These are phyloP conservation scores for Trypanosomatidae sp. DNA, from an alignment of 208 protist genomes.

Conservation along the genomic window DNA sequence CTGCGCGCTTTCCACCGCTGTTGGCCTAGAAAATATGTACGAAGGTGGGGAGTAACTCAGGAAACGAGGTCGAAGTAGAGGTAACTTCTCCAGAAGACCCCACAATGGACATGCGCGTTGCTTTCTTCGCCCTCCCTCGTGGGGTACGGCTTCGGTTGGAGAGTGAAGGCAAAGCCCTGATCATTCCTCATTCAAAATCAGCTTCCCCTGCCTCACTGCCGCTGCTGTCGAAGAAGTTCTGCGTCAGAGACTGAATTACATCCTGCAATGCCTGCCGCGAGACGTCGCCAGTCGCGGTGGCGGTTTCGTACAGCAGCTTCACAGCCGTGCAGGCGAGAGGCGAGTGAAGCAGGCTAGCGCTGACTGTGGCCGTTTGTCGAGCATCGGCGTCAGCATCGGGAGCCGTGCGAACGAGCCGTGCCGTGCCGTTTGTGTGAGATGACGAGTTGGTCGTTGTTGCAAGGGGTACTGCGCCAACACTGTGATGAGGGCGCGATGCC, in stretches of 20 bases:
- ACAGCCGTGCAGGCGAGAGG: constrained; percentile 30
- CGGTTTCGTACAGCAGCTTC: constrained; percentile 53
- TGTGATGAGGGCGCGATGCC: background rate
- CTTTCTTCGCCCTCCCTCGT: background rate
- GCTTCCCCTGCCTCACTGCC: background rate
- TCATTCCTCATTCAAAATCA: constrained; percentile 5
- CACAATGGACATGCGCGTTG: background rate
- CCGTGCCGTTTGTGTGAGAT: background rate
- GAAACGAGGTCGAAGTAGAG: background rate
- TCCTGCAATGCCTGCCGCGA: constrained; percentile 40
- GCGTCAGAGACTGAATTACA: constrained; percentile 34
- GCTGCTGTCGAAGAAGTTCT: constrained; percentile 28
- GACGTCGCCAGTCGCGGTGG: constrained; percentile 36
- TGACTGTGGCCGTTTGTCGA: background rate
- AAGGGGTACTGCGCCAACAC: background rate
- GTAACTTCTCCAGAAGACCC: background rate
- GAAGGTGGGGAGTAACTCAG: background rate
- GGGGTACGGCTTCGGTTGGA: background rate
- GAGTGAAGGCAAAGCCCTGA: background rate
- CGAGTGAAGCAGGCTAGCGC: constrained; percentile 12
- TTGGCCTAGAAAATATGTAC: background rate
- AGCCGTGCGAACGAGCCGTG: background rate
- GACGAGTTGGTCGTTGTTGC: background rate
- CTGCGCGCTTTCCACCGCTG: background rate
- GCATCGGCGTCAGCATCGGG: background rate